Evolutionary conservation across 495 filamentous ascomycete genomes (phyloP), one percentile per base, ranked within the genome.

Genomic region (Pyronema omphalodes): DNA sequence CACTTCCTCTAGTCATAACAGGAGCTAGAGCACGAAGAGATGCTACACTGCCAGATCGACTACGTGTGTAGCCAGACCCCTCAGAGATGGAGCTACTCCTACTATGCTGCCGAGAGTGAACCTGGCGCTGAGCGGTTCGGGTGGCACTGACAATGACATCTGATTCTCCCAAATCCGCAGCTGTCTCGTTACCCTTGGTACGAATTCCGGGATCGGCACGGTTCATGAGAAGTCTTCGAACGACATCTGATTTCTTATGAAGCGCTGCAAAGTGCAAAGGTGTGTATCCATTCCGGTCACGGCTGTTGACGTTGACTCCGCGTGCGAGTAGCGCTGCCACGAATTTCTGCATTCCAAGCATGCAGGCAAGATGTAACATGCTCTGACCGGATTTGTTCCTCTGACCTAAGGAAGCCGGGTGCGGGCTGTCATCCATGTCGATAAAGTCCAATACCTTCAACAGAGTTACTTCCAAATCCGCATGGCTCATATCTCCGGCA

Each of bases 221-320:
- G 33, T 76, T 75, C 19, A 80, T 70, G 48, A 88, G 76, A 34
- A 94, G 76, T 15, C 80, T 76, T 51, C 80, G 75, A 8, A 91
- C 76, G 57, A 93, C 87, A 55, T 87, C 78, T 14, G 75, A 70
- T 61, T 86, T 80, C 37, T 80, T 76, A 66, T 80, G 79, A 58
- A 93, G 71, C n/a, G 83, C 79, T 33, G 87, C 87, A 59, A 88
- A 73, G 61, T 91, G 86, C 72, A 93, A 79, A 9, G 87, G 79
- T 9, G 84, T 84, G 65, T 86, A 88, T 29, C 87, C 87, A 49
- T 79, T 82, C 54, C 79, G 82, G 64, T 94, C 87, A 55, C 80
- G 75, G 17, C 78, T 66, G 58, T 89, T 79, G 0, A 82, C 78
- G 57, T 80, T 81, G 7, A 84, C 86, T n/a, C 85, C 84, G 58